Conservation (phyloP, 1,284 basidiomycete genomes). For the Chalciporus sp. region DNA sequence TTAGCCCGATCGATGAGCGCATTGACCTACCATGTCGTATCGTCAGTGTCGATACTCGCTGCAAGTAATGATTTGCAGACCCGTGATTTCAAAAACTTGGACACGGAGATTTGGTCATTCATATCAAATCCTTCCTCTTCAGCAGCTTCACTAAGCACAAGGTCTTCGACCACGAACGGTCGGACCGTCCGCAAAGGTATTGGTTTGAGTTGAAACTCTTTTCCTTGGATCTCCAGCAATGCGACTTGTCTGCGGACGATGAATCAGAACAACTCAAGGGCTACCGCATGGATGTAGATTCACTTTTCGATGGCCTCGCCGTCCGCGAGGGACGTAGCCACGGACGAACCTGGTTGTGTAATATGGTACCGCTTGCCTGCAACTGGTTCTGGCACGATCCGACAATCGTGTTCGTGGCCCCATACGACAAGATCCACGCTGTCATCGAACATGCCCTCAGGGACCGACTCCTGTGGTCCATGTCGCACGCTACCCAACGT, state of each 20-base stretch:
- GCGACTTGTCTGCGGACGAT: slow-evolving; percentile 74
- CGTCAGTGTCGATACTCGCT: neutral
- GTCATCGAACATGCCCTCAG: slow-evolving; percentile 97
- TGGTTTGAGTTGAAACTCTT: slow-evolving; percentile 84
- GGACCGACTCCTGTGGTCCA: slow-evolving; percentile 90
- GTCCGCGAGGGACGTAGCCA: slow-evolving; percentile 91
- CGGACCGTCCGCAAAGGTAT: slow-evolving; percentile 90
- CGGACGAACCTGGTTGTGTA: slow-evolving; percentile 92
- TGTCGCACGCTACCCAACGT: slow-evolving; percentile 76
- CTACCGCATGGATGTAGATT: slow-evolving; percentile 23
- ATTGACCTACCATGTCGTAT: slow-evolving; percentile 58
- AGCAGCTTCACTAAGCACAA: slow-evolving; percentile 74
- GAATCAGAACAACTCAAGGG: neutral
- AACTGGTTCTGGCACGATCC: slow-evolving; percentile 88
- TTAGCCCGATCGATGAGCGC: slow-evolving; percentile 80
- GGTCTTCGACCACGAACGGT: slow-evolving; percentile 92
- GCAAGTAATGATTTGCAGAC: slow-evolving; percentile 38
- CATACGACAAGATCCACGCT: slow-evolving; percentile 92
- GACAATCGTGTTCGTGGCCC: slow-evolving; percentile 99
- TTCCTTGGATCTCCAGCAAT: slow-evolving; percentile 81
- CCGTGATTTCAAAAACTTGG: slow-evolving; percentile 75
- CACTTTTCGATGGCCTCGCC: slow-evolving; percentile 91
- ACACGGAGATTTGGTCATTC: slow-evolving; percentile 78
- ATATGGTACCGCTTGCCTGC: slow-evolving; percentile 92
- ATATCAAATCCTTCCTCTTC: slow-evolving; percentile 78